Percentiles rank a stretch among this genome's conserved stretches.
phyloP scores from a whole-genome alignment of 2,329 filamentous ascomycete genomes.

The Diaporthe nobilis region DNA sequence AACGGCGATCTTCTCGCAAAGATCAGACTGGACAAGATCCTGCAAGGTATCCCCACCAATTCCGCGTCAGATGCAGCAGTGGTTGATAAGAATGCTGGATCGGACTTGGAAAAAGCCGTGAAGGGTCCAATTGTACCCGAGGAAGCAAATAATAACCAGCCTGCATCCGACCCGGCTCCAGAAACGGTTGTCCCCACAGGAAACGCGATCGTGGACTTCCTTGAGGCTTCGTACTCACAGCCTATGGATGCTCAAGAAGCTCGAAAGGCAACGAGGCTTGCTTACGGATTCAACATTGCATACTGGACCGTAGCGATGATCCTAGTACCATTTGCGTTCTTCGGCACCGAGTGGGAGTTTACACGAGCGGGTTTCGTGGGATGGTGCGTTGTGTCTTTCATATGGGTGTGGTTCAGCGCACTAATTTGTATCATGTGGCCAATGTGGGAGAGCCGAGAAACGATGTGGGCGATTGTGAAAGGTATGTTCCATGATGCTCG shows the following conservation, averaged over 20 bases:
- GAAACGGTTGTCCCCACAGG: conserved; percentile 49
- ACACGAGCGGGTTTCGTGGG: conserved; percentile 53
- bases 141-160: conserved; percentile 11
- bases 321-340: conserved; percentile 56
- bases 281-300: conserved; percentile 51
- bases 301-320: conserved; percentile 55
- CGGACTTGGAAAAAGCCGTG: conserved; percentile 40
- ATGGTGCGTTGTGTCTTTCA: conserved; percentile 56
- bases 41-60: conserved; percentile 44
- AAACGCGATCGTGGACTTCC: conserved; percentile 59
- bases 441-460: conserved; percentile 53
- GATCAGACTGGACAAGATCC: conserved; percentile 49
- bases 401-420: conserved; percentile 57
- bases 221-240: conserved; percentile 55
- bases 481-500: conserved; percentile 20
- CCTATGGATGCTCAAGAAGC: conserved; percentile 57
- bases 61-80: background rate
- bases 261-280: conserved; percentile 53
- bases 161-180: conserved; percentile 44
- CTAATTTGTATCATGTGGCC: conserved; percentile 57
- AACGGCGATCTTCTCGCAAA: conserved; percentile 44
- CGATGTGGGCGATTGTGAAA: conserved; percentile 48
- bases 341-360: conserved; percentile 55
- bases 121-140: background rate
- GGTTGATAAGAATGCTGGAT: background rate